phyloP scores from a whole-genome alignment of 2,329 filamentous ascomycete species.

The Cladosporium velox region DNA sequence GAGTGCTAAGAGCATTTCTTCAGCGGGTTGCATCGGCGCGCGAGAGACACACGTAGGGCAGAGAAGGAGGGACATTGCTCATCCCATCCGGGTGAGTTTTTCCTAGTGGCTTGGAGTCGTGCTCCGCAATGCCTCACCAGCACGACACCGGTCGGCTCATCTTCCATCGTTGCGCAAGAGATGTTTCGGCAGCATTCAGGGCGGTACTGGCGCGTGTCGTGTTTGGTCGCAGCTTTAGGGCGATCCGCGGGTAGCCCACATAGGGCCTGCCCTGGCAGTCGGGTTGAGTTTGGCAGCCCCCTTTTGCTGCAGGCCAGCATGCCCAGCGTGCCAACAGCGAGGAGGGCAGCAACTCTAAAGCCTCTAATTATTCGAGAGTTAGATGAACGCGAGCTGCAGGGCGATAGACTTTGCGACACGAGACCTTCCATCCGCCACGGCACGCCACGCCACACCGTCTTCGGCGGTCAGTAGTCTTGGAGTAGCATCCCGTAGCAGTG shows the following conservation, averaged over 20 bases:
- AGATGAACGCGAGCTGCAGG: slow-evolving; percentile 8
- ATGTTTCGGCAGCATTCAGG: slow-evolving; percentile 11
- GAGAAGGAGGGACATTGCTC: not conserved
- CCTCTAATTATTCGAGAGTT: not conserved
- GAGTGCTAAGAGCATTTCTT: not conserved
- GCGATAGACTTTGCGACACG: slow-evolving; percentile 3
- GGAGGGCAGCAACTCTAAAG: slow-evolving; percentile 4
- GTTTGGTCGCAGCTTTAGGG: slow-evolving; percentile 16
- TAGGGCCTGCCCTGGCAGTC: slow-evolving; percentile 12
- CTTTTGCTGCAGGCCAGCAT: slow-evolving; percentile 11
- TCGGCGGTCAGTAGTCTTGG: not conserved
- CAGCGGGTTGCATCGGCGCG: not conserved
- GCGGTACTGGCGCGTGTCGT: slow-evolving; percentile 3
- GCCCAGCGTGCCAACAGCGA: not conserved
- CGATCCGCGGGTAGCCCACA: slow-evolving; percentile 16
- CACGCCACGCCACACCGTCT: not conserved
- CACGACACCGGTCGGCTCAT: not conserved
- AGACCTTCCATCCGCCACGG: not conserved
- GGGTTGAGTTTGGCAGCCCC: slow-evolving; percentile 9
- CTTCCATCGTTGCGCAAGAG: not conserved
- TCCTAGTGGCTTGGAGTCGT: not conserved
- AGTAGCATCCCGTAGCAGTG: not conserved
- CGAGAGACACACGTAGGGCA: not conserved
- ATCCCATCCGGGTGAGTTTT: not conserved
- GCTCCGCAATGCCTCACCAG: not conserved